Evolutionary conservation across 2,329 filamentous ascomycete species (phyloP).

Genomic region (Scedosporium aurantiacum): DNA sequence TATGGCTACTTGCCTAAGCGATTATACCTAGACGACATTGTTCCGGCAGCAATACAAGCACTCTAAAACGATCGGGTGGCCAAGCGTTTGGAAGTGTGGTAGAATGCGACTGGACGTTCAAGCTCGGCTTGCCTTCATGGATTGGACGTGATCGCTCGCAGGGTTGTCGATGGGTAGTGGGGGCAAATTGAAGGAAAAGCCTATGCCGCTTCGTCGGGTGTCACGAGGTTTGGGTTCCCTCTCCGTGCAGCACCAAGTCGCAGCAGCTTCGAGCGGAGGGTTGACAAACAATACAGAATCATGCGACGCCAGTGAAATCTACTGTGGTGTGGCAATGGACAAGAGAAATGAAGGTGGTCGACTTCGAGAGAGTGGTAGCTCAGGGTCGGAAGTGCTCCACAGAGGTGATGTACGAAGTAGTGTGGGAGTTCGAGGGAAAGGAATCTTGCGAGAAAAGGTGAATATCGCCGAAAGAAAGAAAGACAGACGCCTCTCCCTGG

Average conservation of each 20-base stretch:
- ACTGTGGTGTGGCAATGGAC: not conserved
- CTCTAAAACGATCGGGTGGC: not conserved
- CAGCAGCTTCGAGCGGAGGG: not conserved
- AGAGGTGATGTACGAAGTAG: not conserved
- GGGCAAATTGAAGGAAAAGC: not conserved
- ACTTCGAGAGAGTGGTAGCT: not conserved
- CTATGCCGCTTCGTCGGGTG: not conserved
- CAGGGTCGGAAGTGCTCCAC: not conserved
- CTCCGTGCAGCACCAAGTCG: not conserved
- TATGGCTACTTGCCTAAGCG: slow-evolving; percentile 10
- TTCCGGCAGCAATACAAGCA: not conserved
- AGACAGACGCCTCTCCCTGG: not conserved
- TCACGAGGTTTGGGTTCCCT: not conserved
- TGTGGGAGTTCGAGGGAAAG: not conserved
- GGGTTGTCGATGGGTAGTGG: not conserved
- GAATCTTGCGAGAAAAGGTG: not conserved
- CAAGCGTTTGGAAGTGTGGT: slow-evolving; percentile 1
- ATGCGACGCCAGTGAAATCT: not conserved
- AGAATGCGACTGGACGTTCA: slow-evolving; percentile 3
- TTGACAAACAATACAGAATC: not conserved
- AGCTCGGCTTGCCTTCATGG: slow-evolving; percentile 1
- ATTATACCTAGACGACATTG: slow-evolving; percentile 11
- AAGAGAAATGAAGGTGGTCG: not conserved
- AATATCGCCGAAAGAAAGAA: not conserved
- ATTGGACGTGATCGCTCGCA: slow-evolving; percentile 2